These are phyloP conservation scores for Echium plantagineum DNA, from an alignment of 257 asterid species.

Conservation along the genomic window DNA sequence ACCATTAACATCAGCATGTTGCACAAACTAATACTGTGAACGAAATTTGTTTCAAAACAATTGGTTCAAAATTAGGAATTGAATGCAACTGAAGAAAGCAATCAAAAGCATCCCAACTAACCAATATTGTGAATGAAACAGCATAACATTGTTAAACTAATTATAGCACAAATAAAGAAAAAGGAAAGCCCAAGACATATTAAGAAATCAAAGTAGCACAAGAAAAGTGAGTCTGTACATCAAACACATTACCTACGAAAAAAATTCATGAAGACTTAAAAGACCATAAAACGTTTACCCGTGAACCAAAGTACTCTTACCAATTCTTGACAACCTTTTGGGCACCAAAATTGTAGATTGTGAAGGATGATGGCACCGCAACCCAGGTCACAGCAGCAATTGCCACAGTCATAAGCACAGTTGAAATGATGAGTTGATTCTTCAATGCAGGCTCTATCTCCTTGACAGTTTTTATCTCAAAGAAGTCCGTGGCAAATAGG, in stretches of 20 bases:
- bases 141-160: no score
- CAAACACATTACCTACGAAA: no score
- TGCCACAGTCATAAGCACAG: constrained; percentile 67
- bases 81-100: background rate
- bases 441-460: constrained; percentile 53
- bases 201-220: no score
- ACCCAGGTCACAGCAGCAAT: constrained; percentile 65
- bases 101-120: background rate
- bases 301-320: constrained; percentile 11
- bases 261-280: no score
- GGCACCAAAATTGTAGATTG: constrained; percentile 64
- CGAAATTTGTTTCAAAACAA: background rate
- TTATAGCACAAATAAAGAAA: no score
- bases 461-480: constrained; percentile 31
- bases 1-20: constrained; percentile 1
- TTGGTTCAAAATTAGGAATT: background rate
- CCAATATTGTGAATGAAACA: no score
- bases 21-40: background rate
- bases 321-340: constrained; percentile 62
- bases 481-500: constrained; percentile 42
- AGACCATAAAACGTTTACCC: background rate
- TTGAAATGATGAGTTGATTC: constrained; percentile 73
- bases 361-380: constrained; percentile 66
- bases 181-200: no score
- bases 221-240: no score